Base-by-base conservation (phyloP, 148 eudicot species). In the Dianthus caryophyllus region DNA sequence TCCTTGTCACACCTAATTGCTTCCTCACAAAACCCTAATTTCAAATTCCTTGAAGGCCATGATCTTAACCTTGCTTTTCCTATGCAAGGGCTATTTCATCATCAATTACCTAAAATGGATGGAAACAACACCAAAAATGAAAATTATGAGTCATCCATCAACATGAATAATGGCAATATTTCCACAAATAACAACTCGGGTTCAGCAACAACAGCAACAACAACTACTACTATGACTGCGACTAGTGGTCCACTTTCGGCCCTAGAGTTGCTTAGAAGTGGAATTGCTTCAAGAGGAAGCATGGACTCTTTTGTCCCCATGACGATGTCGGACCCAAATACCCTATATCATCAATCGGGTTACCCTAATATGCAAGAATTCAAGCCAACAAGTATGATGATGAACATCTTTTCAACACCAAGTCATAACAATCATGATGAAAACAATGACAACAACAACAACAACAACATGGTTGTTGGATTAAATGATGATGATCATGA, bases 31-130 rank as follows among this genome's bases (percentile, higher is more conserved):
- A 82, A 84, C 85, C 85, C 84, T 82, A 82, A 63, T 63, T 21
- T 63, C 8, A 63, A 73, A 58, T 80, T 71, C 67, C 80, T 72
- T 56, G 65, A 85, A 63, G 84, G 82, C 1, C 90, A 77, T 10
- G 85, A 84, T 77, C 91, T 86, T 31, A 86, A 84, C 72, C 88
- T 84, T 24, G 78, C 81, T 29, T 84, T 84, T 44, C 81, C 83
- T 22, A 71, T 76, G 16, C 78, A 76, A 47, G 76, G 75, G 27
- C 60, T 81, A 4, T 75, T 75, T 41, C 83, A 84, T 18, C 65
- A 62, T 59, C 71, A 79, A 30, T 63, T 76, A 2, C 81, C 81
- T 26, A 83, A 85, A 36, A 67, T 76, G 27, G 83, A 85, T 17
- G 64, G 46, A 5, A 64, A 61, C 50, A 55, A 67, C 60, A 74